These are phyloP conservation scores for Musa schizocarpa DNA, from an alignment of 176 grass and related monocot species.

Conservation along the genomic window DNA sequence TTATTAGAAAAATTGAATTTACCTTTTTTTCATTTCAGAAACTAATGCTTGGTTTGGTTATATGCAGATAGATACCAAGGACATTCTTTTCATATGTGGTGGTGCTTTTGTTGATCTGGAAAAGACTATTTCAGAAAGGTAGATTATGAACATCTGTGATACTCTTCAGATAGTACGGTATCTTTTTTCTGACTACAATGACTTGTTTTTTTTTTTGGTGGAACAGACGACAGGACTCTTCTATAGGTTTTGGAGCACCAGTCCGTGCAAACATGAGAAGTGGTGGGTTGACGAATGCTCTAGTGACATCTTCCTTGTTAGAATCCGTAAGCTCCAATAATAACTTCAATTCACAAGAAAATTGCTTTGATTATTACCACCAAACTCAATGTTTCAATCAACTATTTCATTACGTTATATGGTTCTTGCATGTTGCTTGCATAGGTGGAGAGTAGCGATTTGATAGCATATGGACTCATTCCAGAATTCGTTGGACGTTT, in stretches of 20 bases:
- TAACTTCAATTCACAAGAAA: background rate
- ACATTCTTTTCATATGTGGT: constrained; percentile 76
- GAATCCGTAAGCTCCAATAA: constrained; percentile 48
- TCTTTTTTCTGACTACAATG: background rate
- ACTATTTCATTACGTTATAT: background rate
- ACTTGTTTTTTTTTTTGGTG: background rate
- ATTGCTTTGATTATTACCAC: background rate
- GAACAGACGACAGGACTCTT: constrained; percentile 59
- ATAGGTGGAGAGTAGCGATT: constrained; percentile 95
- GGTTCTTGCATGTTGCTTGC: constrained; percentile 3
- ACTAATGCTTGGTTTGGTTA: constrained; percentile 16
- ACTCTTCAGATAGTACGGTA: constrained; percentile 1
- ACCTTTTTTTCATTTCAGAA: background rate
- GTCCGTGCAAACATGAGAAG: constrained; percentile 58
- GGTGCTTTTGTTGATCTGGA: constrained; percentile 70
- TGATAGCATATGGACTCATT: constrained; percentile 95
- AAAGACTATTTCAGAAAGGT: constrained; percentile 83
- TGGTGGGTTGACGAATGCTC: constrained; percentile 43
- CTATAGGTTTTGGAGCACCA: constrained; percentile 60
- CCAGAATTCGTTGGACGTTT: constrained; percentile 99
- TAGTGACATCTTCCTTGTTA: constrained; percentile 49
- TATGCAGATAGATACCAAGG: constrained; percentile 65
- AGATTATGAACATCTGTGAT: constrained; percentile 16
- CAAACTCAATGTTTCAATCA: background rate
- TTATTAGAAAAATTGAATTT: background rate